Evolutionary conservation across 352 stramenopile genomes (phyloP).

Genomic region (Globisporangium acanthophoron): DNA sequence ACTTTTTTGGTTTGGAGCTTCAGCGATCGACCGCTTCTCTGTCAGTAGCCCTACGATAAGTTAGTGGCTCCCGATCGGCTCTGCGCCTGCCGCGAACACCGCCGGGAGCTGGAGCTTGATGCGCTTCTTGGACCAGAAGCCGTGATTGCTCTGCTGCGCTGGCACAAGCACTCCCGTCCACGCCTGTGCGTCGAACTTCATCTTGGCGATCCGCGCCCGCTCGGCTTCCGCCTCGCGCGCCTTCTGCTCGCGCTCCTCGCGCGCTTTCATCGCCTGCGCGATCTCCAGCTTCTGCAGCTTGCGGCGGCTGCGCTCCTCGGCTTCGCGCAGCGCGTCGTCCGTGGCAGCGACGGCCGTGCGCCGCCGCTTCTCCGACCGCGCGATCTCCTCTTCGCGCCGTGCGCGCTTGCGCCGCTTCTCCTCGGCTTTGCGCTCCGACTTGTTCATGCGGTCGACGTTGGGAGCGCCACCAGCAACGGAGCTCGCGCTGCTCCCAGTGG

Average conservation of each 20-base stretch:
- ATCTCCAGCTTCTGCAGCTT: conserved; percentile 68
- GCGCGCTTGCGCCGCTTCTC: conserved; percentile 74
- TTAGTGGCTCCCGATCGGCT: conserved; percentile 20
- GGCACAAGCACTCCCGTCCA: conserved; percentile 53
- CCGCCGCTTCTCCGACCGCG: conserved; percentile 62
- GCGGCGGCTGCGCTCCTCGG: conserved; percentile 63
- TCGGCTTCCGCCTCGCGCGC: conserved; percentile 41
- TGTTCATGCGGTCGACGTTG: conserved; percentile 75
- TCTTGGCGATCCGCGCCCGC: conserved; percentile 32
- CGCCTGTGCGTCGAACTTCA: conserved; percentile 53
- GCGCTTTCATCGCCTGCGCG: conserved; percentile 45
- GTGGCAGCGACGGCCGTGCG: conserved; percentile 73
- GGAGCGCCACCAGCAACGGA: conserved; percentile 9
- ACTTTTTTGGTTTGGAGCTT: conserved; percentile 2
- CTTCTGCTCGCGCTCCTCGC: conserved; percentile 58
- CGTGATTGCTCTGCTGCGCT: conserved; percentile 16
- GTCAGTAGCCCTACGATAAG: neutral
- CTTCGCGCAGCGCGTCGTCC: conserved; percentile 75
- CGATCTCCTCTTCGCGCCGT: conserved; percentile 74
- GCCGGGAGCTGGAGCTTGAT: conserved; percentile 44
- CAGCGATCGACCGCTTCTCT: neutral
- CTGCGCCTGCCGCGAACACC: conserved; percentile 29
- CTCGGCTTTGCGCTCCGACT: conserved; percentile 81
- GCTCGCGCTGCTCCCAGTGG: neutral
- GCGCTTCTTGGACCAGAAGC: conserved; percentile 62